These are phyloP conservation scores for Panaeolus cyanescens DNA, from an alignment of 768 basidiomycete species.

Conservation along the genomic window DNA sequence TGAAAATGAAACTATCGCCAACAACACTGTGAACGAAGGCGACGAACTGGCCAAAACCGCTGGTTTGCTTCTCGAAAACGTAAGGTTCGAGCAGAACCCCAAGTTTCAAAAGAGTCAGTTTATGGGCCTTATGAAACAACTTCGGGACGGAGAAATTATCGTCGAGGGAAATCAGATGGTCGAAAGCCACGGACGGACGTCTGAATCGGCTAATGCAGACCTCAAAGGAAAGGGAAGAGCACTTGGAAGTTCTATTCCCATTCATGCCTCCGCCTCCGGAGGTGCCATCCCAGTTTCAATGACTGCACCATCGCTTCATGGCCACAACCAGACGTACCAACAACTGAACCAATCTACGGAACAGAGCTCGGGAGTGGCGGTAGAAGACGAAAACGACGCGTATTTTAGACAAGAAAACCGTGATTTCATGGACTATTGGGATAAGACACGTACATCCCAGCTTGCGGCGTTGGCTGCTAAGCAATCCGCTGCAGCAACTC, in stretches of 20 bases:
- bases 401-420: conserved; percentile 73
- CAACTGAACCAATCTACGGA: neutral
- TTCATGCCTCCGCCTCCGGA: neutral
- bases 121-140: conserved; percentile 81
- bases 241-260: conserved; percentile 18
- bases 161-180: conserved; percentile 84
- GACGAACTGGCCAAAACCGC: conserved; percentile 85
- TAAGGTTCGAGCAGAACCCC: conserved; percentile 73
- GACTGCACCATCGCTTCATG: neutral
- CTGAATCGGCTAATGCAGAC: conserved; percentile 31
- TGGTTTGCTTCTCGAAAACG: conserved; percentile 73
- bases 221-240: conserved; percentile 74
- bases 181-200: conserved; percentile 40
- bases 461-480: conserved; percentile 12
- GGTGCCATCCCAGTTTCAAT: conserved; percentile 6
- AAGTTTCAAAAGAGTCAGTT: conserved; percentile 89
- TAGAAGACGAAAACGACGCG: conserved; percentile 57
- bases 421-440: conserved; percentile 67
- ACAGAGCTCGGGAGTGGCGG: conserved; percentile 8
- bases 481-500: conserved; percentile 8
- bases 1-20: conserved; percentile 19
- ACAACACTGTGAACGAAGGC: conserved; percentile 33
- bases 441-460: conserved; percentile 32
- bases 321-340: neutral
- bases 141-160: conserved; percentile 76